phyloP scores from a whole-genome alignment of 2,329 filamentous ascomycete genomes.

The Diplocarpon mali region DNA sequence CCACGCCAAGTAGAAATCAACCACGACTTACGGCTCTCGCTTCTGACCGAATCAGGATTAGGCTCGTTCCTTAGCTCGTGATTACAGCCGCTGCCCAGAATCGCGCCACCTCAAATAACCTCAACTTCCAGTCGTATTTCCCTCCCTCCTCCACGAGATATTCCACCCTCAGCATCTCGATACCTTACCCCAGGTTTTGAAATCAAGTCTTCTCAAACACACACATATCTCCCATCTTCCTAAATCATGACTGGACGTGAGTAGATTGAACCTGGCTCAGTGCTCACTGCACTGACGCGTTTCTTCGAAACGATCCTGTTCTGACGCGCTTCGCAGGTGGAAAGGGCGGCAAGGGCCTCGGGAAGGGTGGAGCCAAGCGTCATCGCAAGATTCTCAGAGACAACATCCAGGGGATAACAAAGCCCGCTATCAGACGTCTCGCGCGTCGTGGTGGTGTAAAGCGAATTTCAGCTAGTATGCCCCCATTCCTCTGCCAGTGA shows the following conservation, averaged over 20 bases:
- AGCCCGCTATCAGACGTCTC: slow-evolving; percentile 97
- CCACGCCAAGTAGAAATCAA: not conserved
- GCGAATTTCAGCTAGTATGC: slow-evolving; percentile 75
- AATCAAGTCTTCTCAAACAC: no score
- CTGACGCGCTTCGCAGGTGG: slow-evolving; percentile 22
- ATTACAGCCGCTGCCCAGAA: slow-evolving; percentile 20
- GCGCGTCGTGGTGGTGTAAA: slow-evolving; percentile 99
- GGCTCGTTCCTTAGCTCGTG: slow-evolving; percentile 9
- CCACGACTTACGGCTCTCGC: not conserved
- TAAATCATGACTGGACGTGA: slow-evolving; percentile 48
- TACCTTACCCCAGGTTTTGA: no score
- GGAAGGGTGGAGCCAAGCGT: slow-evolving; percentile 97
- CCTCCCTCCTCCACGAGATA: no score
- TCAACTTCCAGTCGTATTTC: slow-evolving; percentile 10
- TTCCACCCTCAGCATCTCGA: no score
- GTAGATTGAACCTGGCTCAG: slow-evolving; percentile 26
- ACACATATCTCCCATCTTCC: no score
- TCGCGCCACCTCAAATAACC: slow-evolving; percentile 19
- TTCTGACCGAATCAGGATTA: slow-evolving; percentile 4
- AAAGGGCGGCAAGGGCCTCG: slow-evolving; percentile 85
- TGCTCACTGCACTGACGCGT: not conserved
- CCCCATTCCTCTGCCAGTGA: slow-evolving; percentile 55
- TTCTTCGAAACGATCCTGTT: not conserved
- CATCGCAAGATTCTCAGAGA: slow-evolving; percentile 98
- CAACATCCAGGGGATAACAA: slow-evolving; percentile 99